phyloP scores from a whole-genome alignment of 768 basidiomycete species.

The Candolleomyces aberdarensis region DNA sequence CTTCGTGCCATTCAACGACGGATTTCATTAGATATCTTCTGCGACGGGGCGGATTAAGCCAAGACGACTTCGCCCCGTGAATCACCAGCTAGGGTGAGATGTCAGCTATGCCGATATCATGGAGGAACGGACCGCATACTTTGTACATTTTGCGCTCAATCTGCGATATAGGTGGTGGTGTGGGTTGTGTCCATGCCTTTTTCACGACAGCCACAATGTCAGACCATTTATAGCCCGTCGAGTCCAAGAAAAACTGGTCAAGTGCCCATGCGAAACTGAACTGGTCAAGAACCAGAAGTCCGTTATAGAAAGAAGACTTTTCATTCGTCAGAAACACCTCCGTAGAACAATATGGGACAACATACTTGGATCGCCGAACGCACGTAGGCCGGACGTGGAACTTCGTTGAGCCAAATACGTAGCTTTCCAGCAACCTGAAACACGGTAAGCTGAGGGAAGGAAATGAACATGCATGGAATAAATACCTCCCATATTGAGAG shows the following conservation, averaged over 20 bases:
- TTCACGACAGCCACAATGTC: constrained; percentile 34
- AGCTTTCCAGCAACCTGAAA: constrained; percentile 47
- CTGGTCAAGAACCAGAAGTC: constrained; percentile 48
- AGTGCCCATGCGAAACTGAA: constrained; percentile 53
- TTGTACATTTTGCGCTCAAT: constrained; percentile 41
- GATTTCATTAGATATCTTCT: constrained; percentile 64
- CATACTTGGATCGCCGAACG: constrained; percentile 64
- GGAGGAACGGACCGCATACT: constrained; percentile 24
- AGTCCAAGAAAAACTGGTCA: constrained; percentile 64
- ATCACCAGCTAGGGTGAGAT: constrained; percentile 47
- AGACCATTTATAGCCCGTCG: constrained; percentile 50
- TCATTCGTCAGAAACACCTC: constrained; percentile 2
- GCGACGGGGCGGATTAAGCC: constrained; percentile 67
- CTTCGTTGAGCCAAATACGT: constrained; percentile 42
- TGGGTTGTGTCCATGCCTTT: constrained; percentile 32
- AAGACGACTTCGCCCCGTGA: constrained; percentile 56
- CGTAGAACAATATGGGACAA: neutral
- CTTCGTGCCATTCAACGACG: constrained; percentile 60
- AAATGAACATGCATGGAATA: neutral
- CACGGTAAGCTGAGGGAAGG: neutral
- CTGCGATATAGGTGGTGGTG: constrained; percentile 34
- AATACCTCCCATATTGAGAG: constrained; percentile 64
- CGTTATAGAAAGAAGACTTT: constrained; percentile 44
- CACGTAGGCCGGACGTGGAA: constrained; percentile 49
- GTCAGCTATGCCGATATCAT: constrained; percentile 4